Conservation (phyloP, 257 asterid genomes). For the Nicotiana tomentosiformis region DNA sequence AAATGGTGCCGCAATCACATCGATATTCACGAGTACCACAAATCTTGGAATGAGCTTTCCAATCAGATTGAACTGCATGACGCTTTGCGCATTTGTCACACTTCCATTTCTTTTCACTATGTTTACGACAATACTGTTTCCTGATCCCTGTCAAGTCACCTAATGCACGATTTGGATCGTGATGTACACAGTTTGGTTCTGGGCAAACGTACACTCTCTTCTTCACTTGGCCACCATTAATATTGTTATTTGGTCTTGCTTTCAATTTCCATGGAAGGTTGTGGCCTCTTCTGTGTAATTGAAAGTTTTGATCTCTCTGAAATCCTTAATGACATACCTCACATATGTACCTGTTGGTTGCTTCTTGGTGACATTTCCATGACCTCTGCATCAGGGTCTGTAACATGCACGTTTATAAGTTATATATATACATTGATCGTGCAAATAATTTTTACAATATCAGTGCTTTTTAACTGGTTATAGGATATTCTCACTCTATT, state of each 20-base stretch:
- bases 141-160: no score
- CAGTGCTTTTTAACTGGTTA: no score
- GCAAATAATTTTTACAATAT: no score
- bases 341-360: slow-evolving; percentile 20
- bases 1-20: slow-evolving; percentile 22
- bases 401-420: neutral
- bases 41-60: slow-evolving; percentile 21
- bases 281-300: slow-evolving; percentile 23
- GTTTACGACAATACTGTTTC: slow-evolving; percentile 15
- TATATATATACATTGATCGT: no score
- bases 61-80: slow-evolving; percentile 23
- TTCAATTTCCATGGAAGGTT: slow-evolving; percentile 25
- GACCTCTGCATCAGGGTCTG: slow-evolving; percentile 23
- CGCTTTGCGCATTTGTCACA: slow-evolving; percentile 25
- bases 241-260: slow-evolving; percentile 1
- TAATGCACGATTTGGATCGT: no score
- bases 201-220: slow-evolving; percentile 24
- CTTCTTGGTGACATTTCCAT: slow-evolving; percentile 14
- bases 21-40: slow-evolving; percentile 23
- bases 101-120: slow-evolving; percentile 27
- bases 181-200: neutral
- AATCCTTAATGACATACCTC: slow-evolving; percentile 24
- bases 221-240: neutral
- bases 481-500: no score
- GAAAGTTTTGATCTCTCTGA: slow-evolving; percentile 25